Conservation (phyloP, 495 filamentous ascomycete species). For the Penicillium mononematosum region DNA sequence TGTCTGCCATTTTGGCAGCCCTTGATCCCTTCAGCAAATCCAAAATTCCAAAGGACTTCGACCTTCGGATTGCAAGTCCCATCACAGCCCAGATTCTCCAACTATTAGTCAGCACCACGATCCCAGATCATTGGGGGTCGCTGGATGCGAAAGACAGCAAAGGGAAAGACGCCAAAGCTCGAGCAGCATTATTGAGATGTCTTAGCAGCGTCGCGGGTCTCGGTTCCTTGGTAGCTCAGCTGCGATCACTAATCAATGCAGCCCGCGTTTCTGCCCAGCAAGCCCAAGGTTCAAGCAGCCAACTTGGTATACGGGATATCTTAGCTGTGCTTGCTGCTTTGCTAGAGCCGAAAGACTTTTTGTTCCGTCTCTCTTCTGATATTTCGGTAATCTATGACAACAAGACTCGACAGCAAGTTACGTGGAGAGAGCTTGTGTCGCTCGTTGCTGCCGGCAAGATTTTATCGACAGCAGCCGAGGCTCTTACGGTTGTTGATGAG, state of each 20-base stretch:
- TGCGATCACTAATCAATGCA: slow-evolving; percentile 52
- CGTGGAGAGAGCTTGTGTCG: slow-evolving; percentile 66
- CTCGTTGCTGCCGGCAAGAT: slow-evolving; percentile 72
- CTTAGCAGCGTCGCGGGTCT: slow-evolving; percentile 71
- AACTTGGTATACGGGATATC: slow-evolving; percentile 34
- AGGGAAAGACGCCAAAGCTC: slow-evolving; percentile 32
- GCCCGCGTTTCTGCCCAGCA: slow-evolving; percentile 28
- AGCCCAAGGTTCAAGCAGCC: slow-evolving; percentile 30
- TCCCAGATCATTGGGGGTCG: slow-evolving; percentile 75
- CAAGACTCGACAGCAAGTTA: slow-evolving; percentile 40
- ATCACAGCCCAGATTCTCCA: slow-evolving; percentile 68
- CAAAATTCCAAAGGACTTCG: slow-evolving; percentile 41
- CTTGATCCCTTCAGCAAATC: slow-evolving; percentile 47
- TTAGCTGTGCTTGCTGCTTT: slow-evolving; percentile 52
- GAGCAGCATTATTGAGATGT: slow-evolving; percentile 58
- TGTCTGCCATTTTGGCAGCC: slow-evolving; percentile 52
- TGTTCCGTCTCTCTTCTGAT: slow-evolving; percentile 55
- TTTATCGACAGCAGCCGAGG: slow-evolving; percentile 71
- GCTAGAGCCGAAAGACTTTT: slow-evolving; percentile 53
- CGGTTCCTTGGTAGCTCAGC: slow-evolving; percentile 62
- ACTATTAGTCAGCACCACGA: slow-evolving; percentile 62
- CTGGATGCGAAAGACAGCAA: slow-evolving; percentile 47
- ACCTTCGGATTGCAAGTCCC: slow-evolving; percentile 62
- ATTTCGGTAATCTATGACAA: slow-evolving; percentile 35
- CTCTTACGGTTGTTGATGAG: slow-evolving; percentile 53